phyloP scores from a whole-genome alignment of 2,329 filamentous ascomycete genomes.

The Stemphylium lycopersici region DNA sequence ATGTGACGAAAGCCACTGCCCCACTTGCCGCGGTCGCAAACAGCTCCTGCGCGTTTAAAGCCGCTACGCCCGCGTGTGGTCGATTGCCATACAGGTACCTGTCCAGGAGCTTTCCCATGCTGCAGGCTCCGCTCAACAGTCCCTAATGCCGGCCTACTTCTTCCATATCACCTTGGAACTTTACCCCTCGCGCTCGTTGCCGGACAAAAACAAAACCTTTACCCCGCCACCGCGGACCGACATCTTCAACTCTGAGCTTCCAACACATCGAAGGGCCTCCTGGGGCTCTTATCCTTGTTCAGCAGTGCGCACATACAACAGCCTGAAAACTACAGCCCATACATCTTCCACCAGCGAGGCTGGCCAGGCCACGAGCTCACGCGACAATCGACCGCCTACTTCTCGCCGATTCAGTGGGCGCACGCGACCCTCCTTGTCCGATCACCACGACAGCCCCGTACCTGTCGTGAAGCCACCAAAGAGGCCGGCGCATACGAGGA shows the following conservation, averaged over 20 bases:
- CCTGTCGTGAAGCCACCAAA: slow-evolving; percentile 47
- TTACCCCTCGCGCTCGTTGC: slow-evolving; percentile 51
- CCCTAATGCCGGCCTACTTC: slow-evolving; percentile 65
- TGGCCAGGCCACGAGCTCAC: slow-evolving; percentile 14
- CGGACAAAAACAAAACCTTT: slow-evolving; percentile 41
- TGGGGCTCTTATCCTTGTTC: slow-evolving; percentile 41
- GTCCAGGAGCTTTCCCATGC: slow-evolving; percentile 13
- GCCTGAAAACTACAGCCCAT: slow-evolving; percentile 17
- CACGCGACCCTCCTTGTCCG: slow-evolving; percentile 43
- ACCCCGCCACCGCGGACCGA: slow-evolving; percentile 50
- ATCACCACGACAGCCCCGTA: slow-evolving; percentile 45
- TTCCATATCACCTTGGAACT: slow-evolving; percentile 69
- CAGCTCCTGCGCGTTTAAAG: not conserved
- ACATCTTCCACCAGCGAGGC: slow-evolving; percentile 35
- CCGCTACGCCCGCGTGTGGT: not conserved
- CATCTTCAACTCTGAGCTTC: slow-evolving; percentile 55
- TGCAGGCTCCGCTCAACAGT: slow-evolving; percentile 9
- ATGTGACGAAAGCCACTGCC: slow-evolving; percentile 2
- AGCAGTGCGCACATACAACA: slow-evolving; percentile 19
- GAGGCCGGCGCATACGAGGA: slow-evolving; percentile 24
- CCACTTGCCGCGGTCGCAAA: slow-evolving; percentile 14
- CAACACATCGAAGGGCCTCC: slow-evolving; percentile 49
- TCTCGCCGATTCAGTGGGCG: slow-evolving; percentile 41
- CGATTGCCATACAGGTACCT: not conserved
- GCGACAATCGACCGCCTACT: slow-evolving; percentile 23